A percentile compares a stretch with the other conserved stretches of the same genome.
Evolutionary conservation across 2,329 filamentous ascomycete species (phyloP).

Genomic region (Purpureocillium lavendulum): DNA sequence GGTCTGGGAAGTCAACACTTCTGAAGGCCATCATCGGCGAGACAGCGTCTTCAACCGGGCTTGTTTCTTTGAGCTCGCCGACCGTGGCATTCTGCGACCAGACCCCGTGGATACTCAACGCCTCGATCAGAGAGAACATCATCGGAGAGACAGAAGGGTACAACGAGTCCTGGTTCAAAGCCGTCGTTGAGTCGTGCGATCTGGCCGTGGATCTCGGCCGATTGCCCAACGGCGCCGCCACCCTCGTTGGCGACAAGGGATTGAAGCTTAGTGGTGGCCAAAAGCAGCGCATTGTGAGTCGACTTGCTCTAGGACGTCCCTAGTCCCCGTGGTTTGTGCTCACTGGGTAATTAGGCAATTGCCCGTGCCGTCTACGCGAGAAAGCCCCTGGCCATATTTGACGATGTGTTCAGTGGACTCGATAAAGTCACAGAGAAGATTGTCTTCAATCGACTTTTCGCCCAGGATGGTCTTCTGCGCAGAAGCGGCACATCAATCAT

Average conservation of each 20-base stretch:
- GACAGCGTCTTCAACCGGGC: slow-evolving; percentile 10
- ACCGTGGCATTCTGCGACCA: slow-evolving; percentile 21
- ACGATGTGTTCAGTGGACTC: slow-evolving; percentile 31
- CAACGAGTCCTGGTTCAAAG: slow-evolving; percentile 21
- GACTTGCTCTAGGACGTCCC: too few relatives aligned
- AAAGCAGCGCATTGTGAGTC: slow-evolving; percentile 22
- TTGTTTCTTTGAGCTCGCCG: slow-evolving; percentile 12
- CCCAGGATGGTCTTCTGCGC: slow-evolving; percentile 23
- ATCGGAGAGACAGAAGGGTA: slow-evolving; percentile 18
- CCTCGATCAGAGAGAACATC: slow-evolving; percentile 24
- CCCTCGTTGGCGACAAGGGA: slow-evolving; percentile 21
- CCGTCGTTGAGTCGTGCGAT: slow-evolving; percentile 24
- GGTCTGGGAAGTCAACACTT: slow-evolving; percentile 22
- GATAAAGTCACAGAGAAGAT: slow-evolving; percentile 31
- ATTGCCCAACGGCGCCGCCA: slow-evolving; percentile 15
- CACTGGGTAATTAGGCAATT: slow-evolving; percentile 13
- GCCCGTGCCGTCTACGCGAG: slow-evolving; percentile 23
- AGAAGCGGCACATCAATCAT: slow-evolving; percentile 19
- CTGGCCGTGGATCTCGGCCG: slow-evolving; percentile 18
- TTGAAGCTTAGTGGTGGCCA: slow-evolving; percentile 25
- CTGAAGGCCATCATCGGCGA: slow-evolving; percentile 22
- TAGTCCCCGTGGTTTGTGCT: too few relatives aligned
- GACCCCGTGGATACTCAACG: slow-evolving; percentile 24
- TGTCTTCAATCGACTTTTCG: slow-evolving; percentile 30
- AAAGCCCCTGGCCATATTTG: slow-evolving; percentile 24